These are phyloP conservation scores for Jamesozyma jinghongensis DNA, from an alignment of 805 yeast genomes.

Conservation along the genomic window DNA sequence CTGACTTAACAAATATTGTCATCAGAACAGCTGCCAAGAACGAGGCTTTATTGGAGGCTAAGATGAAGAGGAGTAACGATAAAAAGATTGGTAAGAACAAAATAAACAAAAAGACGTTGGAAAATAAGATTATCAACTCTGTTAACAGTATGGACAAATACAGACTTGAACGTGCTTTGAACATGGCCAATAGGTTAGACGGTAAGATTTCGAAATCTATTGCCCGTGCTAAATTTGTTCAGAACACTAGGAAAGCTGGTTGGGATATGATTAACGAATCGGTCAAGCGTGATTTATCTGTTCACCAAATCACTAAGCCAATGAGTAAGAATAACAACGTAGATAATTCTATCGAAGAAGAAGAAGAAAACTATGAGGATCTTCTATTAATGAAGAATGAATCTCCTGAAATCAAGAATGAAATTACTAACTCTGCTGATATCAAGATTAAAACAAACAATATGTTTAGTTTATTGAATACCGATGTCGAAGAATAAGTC, in stretches of 20 bases:
- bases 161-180: slow-evolving; percentile 41
- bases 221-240: slow-evolving; percentile 53
- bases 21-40: slow-evolving; percentile 61
- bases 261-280: slow-evolving; percentile 61
- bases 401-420: too few species aligned
- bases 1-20: slow-evolving; percentile 53
- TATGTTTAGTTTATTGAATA: slow-evolving; percentile 26
- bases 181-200: slow-evolving; percentile 45
- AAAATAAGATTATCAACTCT: slow-evolving; percentile 12
- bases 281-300: slow-evolving; percentile 30
- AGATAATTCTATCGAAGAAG: slow-evolving; percentile 9
- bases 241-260: slow-evolving; percentile 53
- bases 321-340: background rate
- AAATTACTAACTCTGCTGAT: background rate
- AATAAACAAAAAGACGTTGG: slow-evolving; percentile 19
- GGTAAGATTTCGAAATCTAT: slow-evolving; percentile 58
- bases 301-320: slow-evolving; percentile 3
- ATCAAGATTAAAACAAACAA: slow-evolving; percentile 9
- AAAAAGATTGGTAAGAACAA: slow-evolving; percentile 26
- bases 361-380: slow-evolving; percentile 19
- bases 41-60: slow-evolving; percentile 50
- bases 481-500: slow-evolving; percentile 26
- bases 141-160: slow-evolving; percentile 29
- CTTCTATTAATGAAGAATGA: background rate
- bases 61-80: slow-evolving; percentile 40